These are phyloP conservation scores for Gaillardinia entomophila DNA, from an alignment of 805 yeast genomes.

Conservation along the genomic window DNA sequence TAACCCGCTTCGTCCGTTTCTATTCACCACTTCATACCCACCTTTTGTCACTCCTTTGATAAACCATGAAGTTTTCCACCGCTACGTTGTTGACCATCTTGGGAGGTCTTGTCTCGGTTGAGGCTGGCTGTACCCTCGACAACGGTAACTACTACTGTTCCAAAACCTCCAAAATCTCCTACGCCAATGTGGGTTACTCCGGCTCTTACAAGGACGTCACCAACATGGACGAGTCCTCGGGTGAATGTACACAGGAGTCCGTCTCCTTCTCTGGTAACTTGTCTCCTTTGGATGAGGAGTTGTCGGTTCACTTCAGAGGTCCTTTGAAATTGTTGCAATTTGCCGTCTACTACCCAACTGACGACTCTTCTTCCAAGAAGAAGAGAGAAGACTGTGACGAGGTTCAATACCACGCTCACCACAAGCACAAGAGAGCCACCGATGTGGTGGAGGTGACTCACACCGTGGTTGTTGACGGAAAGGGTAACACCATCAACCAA, in stretches of 20 bases:
- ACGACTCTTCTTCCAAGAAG: conserved; percentile 33
- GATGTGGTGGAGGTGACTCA: conserved; percentile 69
- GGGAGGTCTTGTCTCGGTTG: conserved; percentile 15
- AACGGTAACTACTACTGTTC: conserved; percentile 84
- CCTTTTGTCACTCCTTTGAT: not conserved
- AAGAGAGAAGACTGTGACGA: conserved; percentile 39
- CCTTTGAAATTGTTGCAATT: conserved; percentile 76
- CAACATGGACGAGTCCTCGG: conserved; percentile 63
- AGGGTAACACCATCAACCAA: conserved; percentile 38
- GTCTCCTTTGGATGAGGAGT: conserved; percentile 80
- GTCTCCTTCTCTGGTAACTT: conserved; percentile 62
- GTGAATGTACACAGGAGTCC: conserved; percentile 61
- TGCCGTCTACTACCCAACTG: conserved; percentile 78
- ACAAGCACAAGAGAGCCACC: conserved; percentile 56
- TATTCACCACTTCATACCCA: not conserved
- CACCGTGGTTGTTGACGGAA: conserved; percentile 62
- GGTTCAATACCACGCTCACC: conserved; percentile 41
- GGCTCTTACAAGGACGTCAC: conserved; percentile 82
- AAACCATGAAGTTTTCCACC: conserved; percentile 17
- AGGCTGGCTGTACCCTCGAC: conserved; percentile 40
- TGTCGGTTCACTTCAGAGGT: conserved; percentile 88
- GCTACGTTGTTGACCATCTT: conserved; percentile 15
- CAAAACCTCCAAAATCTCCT: conserved; percentile 59
- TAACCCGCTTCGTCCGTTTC: not conserved
- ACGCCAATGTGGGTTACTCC: conserved; percentile 72